Conservation (phyloP, 768 basidiomycete species). For the Cyclocybe cylindracea region DNA sequence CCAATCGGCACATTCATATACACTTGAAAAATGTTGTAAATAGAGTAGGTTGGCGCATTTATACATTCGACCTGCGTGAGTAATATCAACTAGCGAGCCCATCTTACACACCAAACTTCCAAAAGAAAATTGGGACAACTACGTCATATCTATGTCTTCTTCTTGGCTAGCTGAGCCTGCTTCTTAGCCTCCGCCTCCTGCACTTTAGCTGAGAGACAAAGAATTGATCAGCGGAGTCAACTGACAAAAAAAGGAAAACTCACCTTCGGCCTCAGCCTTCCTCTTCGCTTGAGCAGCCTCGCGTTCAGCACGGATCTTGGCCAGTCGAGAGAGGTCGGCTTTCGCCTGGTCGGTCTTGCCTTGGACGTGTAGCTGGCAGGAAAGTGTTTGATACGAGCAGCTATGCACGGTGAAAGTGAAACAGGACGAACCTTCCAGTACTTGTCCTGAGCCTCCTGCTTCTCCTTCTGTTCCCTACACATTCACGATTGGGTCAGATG, state of each 20-base stretch:
- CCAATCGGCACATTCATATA: no score
- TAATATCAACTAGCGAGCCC: no score
- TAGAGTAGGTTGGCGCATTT: no score
- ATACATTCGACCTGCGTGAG: no score
- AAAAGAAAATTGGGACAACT: no score
- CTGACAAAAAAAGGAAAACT: constrained; percentile 8
- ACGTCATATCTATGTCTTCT: constrained; percentile 9
- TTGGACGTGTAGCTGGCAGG: constrained; percentile 58
- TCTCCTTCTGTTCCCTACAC: constrained; percentile 86
- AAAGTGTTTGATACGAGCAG: background rate
- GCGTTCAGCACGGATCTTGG: constrained; percentile 84
- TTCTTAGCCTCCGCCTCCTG: constrained; percentile 66
- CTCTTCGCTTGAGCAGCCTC: constrained; percentile 87
- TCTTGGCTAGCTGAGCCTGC: constrained; percentile 39
- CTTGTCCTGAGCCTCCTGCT: constrained; percentile 82
- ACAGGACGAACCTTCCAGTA: constrained; percentile 75
- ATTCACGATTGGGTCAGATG: background rate
- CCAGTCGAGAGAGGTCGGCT: constrained; percentile 82
- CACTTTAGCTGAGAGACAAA: constrained; percentile 51
- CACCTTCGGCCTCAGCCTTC: constrained; percentile 87
- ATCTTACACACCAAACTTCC: no score
- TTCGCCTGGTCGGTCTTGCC: constrained; percentile 94
- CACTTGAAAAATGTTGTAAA: no score
- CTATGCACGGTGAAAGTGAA: background rate
- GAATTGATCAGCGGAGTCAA: background rate